Evolutionary conservation across 176 grass and related monocot genomes (phyloP).

Genomic region (Carex scoparia): DNA sequence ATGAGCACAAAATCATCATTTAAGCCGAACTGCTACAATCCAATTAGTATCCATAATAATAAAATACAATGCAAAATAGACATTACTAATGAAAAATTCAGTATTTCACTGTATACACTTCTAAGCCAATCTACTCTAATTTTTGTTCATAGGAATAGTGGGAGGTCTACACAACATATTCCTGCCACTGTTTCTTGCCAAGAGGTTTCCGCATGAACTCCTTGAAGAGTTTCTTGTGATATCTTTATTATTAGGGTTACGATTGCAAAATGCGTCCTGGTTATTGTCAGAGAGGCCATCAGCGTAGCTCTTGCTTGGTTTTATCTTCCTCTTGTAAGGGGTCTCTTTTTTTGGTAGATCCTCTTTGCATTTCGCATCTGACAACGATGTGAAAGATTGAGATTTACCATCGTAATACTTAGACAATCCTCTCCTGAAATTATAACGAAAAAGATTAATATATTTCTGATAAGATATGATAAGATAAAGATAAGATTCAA

Average conservation of each 20-base stretch:
- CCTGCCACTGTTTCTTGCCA: slow-evolving; percentile 33
- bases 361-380: slow-evolving; percentile 53
- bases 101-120: background rate
- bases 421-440: slow-evolving; percentile 69
- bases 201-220: slow-evolving; percentile 54
- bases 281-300: slow-evolving; percentile 31
- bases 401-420: slow-evolving; percentile 85
- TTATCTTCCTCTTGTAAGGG: slow-evolving; percentile 45
- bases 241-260: slow-evolving; percentile 17
- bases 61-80: background rate
- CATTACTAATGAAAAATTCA: background rate
- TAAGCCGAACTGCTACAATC: background rate
- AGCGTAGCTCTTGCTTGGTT: slow-evolving; percentile 39
- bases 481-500: too few relatives aligned
- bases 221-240: slow-evolving; percentile 16
- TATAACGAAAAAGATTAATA: background rate
- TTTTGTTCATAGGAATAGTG: slow-evolving; percentile 53
- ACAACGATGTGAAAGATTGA: slow-evolving; percentile 63
- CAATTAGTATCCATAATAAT: background rate
- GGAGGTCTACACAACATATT: slow-evolving; percentile 50
- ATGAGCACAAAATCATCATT: background rate
- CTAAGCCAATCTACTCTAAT: slow-evolving; percentile 33
- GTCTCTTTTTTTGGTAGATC: slow-evolving; percentile 62
- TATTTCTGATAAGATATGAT: background rate
- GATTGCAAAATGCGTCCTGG: slow-evolving; percentile 23